Evolutionary conservation across 345 rosid genomes (phyloP).

Genomic region (Rhizophora mangle): DNA sequence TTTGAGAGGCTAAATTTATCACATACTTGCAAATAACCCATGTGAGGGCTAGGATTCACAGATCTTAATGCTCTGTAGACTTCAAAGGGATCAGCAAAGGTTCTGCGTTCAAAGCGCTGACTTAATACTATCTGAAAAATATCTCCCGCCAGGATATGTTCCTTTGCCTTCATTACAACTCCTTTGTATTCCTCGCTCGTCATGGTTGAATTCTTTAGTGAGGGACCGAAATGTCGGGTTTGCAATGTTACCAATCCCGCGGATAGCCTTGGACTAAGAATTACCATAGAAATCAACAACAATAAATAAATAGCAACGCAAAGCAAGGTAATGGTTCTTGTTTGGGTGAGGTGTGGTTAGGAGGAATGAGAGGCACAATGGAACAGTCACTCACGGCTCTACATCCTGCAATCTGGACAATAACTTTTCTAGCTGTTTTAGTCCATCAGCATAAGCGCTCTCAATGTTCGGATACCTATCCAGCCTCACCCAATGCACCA

Average conservation of each 20-base stretch:
- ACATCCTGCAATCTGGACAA: slow-evolving; percentile 40
- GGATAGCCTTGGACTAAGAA: slow-evolving; percentile 50
- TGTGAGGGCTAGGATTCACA: slow-evolving; percentile 90
- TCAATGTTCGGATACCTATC: slow-evolving; percentile 42
- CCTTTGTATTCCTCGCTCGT: slow-evolving; percentile 60
- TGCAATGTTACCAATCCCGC: slow-evolving; percentile 52
- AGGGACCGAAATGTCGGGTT: slow-evolving; percentile 59
- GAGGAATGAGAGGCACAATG: background rate
- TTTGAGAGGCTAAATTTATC: background rate
- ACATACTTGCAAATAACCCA: slow-evolving; percentile 82
- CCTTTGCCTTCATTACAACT: slow-evolving; percentile 72
- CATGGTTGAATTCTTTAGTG: slow-evolving; percentile 58
- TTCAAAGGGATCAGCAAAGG: slow-evolving; percentile 90
- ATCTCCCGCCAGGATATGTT: slow-evolving; percentile 84
- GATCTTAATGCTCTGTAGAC: slow-evolving; percentile 81
- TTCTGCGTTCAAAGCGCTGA: slow-evolving; percentile 81
- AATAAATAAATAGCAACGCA: background rate
- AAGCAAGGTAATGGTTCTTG: background rate
- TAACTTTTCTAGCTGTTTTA: slow-evolving; percentile 40
- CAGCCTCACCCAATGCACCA: slow-evolving; percentile 62
- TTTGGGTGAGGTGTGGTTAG: too few species aligned
- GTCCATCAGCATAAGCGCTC: slow-evolving; percentile 35
- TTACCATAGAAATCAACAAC: slow-evolving; percentile 16
- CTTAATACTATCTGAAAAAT: slow-evolving; percentile 84
- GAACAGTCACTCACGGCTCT: slow-evolving; percentile 36